These are phyloP conservation scores for Neopestalotiopsis sp. DNA, from an alignment of 2,329 filamentous ascomycete genomes.

Conservation along the genomic window DNA sequence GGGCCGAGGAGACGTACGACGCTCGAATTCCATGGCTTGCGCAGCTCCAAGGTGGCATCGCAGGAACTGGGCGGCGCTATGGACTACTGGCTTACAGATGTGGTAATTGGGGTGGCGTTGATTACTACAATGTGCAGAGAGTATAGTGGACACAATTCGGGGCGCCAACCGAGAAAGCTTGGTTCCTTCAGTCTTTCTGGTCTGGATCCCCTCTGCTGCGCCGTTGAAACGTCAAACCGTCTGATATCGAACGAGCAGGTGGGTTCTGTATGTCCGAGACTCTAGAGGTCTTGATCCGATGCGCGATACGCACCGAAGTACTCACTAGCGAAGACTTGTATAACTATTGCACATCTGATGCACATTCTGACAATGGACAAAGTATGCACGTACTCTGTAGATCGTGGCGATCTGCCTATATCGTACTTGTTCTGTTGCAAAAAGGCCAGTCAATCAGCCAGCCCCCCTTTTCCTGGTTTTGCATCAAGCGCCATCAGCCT, in stretches of 20 bases:
- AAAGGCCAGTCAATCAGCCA: too few relatives aligned
- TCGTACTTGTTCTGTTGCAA: neutral
- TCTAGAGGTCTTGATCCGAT: neutral
- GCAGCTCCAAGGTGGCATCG: too few relatives aligned
- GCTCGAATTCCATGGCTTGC: too few relatives aligned
- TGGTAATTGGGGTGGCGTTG: too few relatives aligned
- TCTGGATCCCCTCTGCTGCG: neutral
- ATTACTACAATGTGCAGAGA: too few relatives aligned
- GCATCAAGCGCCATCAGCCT: neutral
- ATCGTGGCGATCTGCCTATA: neutral
- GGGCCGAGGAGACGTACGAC: too few relatives aligned
- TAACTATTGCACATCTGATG: neutral
- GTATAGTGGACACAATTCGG: too few relatives aligned
- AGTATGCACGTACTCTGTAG: neutral
- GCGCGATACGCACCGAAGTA: neutral
- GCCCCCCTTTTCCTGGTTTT: neutral
- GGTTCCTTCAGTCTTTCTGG: too few relatives aligned
- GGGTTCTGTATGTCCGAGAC: neutral
- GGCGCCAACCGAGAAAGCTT: too few relatives aligned
- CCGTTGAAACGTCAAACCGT: conserved; percentile 9
- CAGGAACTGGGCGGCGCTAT: too few relatives aligned
- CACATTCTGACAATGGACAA: neutral
- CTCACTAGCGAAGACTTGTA: neutral
- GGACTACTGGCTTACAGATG: too few relatives aligned
- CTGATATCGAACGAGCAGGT: conserved; percentile 3